Percentiles rank a stretch among this genome's conserved stretches.
Evolutionary conservation across 2,329 filamentous ascomycete genomes (phyloP).

Genomic region (Sporothrix mexicana): DNA sequence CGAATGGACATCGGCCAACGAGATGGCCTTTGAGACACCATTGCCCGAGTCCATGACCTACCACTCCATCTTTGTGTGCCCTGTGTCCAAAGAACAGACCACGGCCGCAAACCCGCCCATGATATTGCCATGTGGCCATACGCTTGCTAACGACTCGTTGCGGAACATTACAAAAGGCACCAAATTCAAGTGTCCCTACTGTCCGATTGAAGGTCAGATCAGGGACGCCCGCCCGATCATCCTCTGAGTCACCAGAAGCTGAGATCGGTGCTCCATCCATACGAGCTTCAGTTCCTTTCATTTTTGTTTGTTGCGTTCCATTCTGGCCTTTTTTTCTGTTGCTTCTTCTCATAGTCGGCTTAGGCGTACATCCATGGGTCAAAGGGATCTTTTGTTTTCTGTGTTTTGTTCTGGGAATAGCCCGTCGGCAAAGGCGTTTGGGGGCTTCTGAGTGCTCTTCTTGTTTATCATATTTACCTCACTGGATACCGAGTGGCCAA

Average conservation of each 20-base stretch:
- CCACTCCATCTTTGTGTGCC: constrained; percentile 97
- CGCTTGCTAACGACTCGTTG: constrained; percentile 84
- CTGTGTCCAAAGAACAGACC: constrained; percentile 94
- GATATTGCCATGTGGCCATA: constrained; percentile 96
- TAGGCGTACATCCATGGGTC: neutral
- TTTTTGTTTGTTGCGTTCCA: neutral
- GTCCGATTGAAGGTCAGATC: constrained; percentile 79
- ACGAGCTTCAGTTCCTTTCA: neutral
- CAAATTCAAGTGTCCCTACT: constrained; percentile 95
- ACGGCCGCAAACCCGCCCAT: constrained; percentile 93
- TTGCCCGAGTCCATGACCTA: constrained; percentile 70
- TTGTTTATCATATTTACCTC: no score
- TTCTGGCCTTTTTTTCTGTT: neutral
- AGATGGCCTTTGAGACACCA: constrained; percentile 79
- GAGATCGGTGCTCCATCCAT: no score
- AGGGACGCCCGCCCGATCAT: constrained; percentile 78
- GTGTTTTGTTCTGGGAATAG: neutral
- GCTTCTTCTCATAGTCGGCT: neutral
- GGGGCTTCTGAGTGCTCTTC: neutral
- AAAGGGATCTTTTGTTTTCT: neutral
- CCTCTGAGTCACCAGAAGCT: constrained; percentile 50
- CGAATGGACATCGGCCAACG: constrained; percentile 91
- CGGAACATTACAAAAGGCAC: constrained; percentile 77
- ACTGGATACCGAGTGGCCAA: neutral
- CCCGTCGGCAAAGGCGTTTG: neutral